These are phyloP conservation scores for Trichopus zeylanicus DNA, from an alignment of 116 monocot genomes.

Conservation along the genomic window DNA sequence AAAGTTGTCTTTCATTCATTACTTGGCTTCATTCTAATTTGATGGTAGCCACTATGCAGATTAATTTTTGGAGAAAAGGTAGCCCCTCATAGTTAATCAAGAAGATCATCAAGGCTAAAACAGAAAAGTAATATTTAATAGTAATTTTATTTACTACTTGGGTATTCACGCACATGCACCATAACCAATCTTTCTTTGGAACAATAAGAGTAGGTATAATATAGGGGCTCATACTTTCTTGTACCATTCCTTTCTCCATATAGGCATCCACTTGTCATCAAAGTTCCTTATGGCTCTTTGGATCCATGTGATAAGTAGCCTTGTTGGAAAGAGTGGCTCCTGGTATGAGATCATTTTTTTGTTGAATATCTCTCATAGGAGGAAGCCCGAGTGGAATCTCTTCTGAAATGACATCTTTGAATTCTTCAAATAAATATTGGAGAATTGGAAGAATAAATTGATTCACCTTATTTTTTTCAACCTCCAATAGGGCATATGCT, in stretches of 20 bases:
- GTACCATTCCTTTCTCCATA: not conserved
- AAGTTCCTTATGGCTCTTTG: not conserved
- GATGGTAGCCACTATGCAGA: not conserved
- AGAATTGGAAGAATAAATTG: not conserved
- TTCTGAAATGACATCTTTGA: not conserved
- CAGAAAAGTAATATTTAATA: not conserved
- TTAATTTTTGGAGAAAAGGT: not conserved
- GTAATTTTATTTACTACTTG: not conserved
- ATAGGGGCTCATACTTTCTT: slow-evolving; percentile 1
- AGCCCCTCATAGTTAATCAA: not conserved
- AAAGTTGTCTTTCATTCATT: not conserved
- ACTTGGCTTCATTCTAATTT: not conserved
- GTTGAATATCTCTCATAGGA: not conserved
- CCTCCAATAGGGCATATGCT: not conserved
- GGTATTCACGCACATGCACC: slow-evolving; percentile 1
- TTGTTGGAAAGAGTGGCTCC: not conserved
- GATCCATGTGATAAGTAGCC: not conserved
- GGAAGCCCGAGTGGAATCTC: not conserved
- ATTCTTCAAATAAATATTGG: too few species aligned
- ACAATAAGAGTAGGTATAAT: not conserved
- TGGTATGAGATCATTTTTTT: not conserved
- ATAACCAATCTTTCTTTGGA: not conserved
- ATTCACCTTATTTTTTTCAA: not conserved
- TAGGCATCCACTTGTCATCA: not conserved
- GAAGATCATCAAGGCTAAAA: not conserved